Percentiles rank a stretch among this genome's conserved stretches.
phyloP scores from a whole-genome alignment of 352 stramenopile species.

The Globisporangium rhizosaccharum region DNA sequence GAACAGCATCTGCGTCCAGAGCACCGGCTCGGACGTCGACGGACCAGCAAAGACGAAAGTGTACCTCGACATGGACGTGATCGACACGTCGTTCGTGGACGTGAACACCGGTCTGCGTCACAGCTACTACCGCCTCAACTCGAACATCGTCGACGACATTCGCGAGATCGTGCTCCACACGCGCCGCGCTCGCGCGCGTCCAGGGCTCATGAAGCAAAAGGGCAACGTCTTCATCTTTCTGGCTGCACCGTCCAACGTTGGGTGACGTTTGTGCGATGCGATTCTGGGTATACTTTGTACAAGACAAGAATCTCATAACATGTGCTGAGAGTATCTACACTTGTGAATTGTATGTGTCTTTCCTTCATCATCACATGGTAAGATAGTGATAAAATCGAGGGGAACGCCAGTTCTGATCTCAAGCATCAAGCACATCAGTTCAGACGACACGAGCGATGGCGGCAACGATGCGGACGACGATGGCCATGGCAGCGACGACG shows the following conservation, averaged over 20 bases:
- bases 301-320: too few relatives aligned
- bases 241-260: slow-evolving; percentile 19
- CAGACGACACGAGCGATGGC: not conserved
- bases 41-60: slow-evolving; percentile 12
- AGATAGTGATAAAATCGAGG: too few relatives aligned
- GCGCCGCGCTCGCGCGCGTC: slow-evolving; percentile 16
- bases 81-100: slow-evolving; percentile 66
- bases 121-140: slow-evolving; percentile 58
- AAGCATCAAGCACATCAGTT: not conserved
- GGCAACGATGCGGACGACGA: slow-evolving; percentile 11
- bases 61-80: slow-evolving; percentile 59
- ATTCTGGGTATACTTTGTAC: too few relatives aligned
- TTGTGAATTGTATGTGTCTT: too few relatives aligned
- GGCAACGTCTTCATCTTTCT: slow-evolving; percentile 36
- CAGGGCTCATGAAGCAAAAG: slow-evolving; percentile 22
- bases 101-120: slow-evolving; percentile 53
- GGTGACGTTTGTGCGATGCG: not conserved
- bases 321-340: too few relatives aligned
- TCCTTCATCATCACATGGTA: too few relatives aligned
- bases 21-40: slow-evolving; percentile 12
- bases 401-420: not conserved
- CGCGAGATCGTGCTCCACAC: slow-evolving; percentile 24
- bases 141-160: slow-evolving; percentile 42
- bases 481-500: slow-evolving; percentile 13
- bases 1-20: slow-evolving; percentile 17